These are phyloP conservation scores for Candida loeiensis DNA, from an alignment of 805 yeast species.

Conservation along the genomic window DNA sequence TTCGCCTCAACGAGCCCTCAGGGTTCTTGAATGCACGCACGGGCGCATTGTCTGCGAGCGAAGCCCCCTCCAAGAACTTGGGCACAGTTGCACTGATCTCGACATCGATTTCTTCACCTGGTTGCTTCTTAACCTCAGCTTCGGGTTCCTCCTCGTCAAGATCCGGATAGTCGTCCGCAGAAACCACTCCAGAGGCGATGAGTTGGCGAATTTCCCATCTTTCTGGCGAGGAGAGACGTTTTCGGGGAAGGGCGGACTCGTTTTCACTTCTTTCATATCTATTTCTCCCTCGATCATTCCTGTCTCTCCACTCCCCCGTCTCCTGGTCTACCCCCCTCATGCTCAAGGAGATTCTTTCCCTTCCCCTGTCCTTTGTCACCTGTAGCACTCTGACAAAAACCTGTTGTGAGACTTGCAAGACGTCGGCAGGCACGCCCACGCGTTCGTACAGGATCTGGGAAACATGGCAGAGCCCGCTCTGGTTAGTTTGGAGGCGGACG, in stretches of 20 bases:
- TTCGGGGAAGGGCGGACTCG: background rate
- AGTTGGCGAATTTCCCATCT: conserved; percentile 86
- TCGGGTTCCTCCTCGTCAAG: conserved; percentile 31
- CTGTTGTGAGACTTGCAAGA: conserved; percentile 51
- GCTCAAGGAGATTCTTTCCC: conserved; percentile 44
- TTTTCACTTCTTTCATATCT: background rate
- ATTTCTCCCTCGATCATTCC: conserved; percentile 14
- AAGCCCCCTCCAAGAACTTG: conserved; percentile 60
- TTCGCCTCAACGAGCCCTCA: conserved; percentile 72
- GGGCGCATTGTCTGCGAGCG: conserved; percentile 42
- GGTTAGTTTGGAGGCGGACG: conserved; percentile 36
- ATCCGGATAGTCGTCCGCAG: conserved; percentile 68
- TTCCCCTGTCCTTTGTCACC: conserved; percentile 21
- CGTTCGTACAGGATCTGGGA: conserved; percentile 59
- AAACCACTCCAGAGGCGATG: conserved; percentile 71
- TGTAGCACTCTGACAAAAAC: conserved; percentile 60
- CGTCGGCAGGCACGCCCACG: conserved; percentile 56
- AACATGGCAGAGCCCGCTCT: conserved; percentile 72
- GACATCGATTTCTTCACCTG: conserved; percentile 57
- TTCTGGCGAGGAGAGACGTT: conserved; percentile 76
- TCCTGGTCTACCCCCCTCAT: conserved; percentile 72
- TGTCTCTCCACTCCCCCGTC: conserved; percentile 47
- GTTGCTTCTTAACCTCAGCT: conserved; percentile 18
- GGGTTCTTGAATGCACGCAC: conserved; percentile 64
- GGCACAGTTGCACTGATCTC: conserved; percentile 73